These are phyloP conservation scores for Salix arbutifolia DNA, from an alignment of 345 rosid genomes.

Conservation along the genomic window DNA sequence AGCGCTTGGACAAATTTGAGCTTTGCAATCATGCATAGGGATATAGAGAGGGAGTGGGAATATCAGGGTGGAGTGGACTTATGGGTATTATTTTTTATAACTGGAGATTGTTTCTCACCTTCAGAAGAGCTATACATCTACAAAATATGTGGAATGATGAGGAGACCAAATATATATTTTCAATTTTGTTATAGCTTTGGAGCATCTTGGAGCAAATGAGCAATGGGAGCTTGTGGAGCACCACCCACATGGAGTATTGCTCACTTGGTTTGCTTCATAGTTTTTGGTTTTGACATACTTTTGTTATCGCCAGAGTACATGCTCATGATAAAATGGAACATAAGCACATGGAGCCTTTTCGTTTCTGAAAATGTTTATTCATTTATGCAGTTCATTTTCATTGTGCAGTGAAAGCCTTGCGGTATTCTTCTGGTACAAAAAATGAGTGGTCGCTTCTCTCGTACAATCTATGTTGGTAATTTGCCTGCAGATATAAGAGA, in stretches of 20 bases:
- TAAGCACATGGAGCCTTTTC: conserved; percentile 24
- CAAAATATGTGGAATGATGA: neutral
- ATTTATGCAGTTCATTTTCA: conserved; percentile 24
- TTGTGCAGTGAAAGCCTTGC: conserved; percentile 22
- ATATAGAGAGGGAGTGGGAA: conserved; percentile 4
- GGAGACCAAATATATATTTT: neutral
- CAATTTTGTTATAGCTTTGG: conserved; percentile 2
- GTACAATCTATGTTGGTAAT: conserved; percentile 97
- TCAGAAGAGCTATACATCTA: neutral
- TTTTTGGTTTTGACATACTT: neutral
- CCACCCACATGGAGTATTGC: neutral
- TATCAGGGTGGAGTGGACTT: neutral
- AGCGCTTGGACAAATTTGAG: conserved; percentile 7
- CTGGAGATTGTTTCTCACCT: neutral
- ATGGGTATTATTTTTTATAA: conserved; percentile 2
- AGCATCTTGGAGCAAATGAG: conserved; percentile 1
- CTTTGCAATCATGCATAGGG: neutral
- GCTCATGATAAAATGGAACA: conserved; percentile 31
- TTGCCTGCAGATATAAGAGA: conserved; percentile 87
- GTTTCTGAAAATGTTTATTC: conserved; percentile 11
- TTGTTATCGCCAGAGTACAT: neutral
- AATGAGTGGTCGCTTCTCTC: conserved; percentile 97
- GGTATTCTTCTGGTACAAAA: conserved; percentile 20
- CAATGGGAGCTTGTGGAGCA: conserved; percentile 6
- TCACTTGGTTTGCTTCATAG: conserved; percentile 13